Percentiles rank a stretch among this genome's conserved stretches.
These are phyloP conservation scores for Trifolium pratense DNA, from an alignment of 306 rosid genomes.

Conservation along the genomic window DNA sequence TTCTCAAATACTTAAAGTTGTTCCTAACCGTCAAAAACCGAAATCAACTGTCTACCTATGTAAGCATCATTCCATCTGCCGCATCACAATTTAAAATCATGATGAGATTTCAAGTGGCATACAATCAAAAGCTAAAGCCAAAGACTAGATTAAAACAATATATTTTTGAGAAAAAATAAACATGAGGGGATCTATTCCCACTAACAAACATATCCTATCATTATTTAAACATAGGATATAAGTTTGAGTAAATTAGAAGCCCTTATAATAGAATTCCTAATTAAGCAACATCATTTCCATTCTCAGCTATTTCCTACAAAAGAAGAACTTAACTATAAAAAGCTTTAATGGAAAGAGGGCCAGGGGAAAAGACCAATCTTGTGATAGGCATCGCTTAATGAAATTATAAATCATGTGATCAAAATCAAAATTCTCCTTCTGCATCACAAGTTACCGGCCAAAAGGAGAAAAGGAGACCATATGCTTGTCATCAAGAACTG, in stretches of 20 bases:
- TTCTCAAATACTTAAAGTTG: neutral
- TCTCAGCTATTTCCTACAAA: slow-evolving; percentile 11
- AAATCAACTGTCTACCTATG: neutral
- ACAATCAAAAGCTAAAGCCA: neutral
- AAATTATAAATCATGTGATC: slow-evolving; percentile 1
- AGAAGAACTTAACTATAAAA: slow-evolving; percentile 9
- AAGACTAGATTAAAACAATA: neutral
- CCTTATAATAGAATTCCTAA: slow-evolving; percentile 16
- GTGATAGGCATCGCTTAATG: slow-evolving; percentile 2
- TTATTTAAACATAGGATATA: slow-evolving; percentile 32
- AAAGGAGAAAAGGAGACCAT: slow-evolving; percentile 54
- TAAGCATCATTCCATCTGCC: neutral
- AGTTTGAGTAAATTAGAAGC: neutral
- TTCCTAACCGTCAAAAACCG: neutral
- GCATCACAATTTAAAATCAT: neutral
- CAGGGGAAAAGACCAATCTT: slow-evolving; percentile 10
- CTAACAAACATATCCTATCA: neutral
- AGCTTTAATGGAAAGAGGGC: slow-evolving; percentile 24
- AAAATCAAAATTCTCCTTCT: slow-evolving; percentile 4
- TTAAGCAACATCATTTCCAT: slow-evolving; percentile 16
- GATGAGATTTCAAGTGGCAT: neutral
- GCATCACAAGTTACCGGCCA: slow-evolving; percentile 48
- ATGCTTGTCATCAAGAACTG: slow-evolving; percentile 50
- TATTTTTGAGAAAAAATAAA: neutral
- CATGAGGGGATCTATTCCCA: neutral